Evolutionary conservation across 2,329 filamentous ascomycete species (phyloP).

Genomic region (Fusarium nelsonii): DNA sequence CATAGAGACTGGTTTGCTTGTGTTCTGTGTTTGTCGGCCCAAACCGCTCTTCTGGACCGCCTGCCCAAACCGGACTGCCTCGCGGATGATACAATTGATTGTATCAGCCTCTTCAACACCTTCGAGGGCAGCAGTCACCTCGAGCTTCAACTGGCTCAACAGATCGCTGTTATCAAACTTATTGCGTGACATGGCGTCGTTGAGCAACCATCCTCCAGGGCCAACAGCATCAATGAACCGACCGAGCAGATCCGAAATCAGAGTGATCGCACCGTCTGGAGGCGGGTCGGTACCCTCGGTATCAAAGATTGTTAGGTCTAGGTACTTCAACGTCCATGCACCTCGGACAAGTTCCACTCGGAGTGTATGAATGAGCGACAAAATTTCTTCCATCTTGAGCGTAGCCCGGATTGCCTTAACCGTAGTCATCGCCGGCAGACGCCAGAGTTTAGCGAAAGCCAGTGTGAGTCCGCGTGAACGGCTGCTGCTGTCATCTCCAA

Average conservation of each 20-base stretch:
- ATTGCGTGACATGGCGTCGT: conserved; percentile 66
- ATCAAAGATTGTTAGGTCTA: conserved; percentile 68
- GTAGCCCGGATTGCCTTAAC: conserved; percentile 72
- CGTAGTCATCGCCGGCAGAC: conserved; percentile 70
- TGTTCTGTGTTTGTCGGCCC: conserved; percentile 48
- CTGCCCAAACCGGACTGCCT: conserved; percentile 73
- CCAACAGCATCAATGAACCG: conserved; percentile 82
- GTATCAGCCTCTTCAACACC: conserved; percentile 77
- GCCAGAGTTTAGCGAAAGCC: conserved; percentile 77
- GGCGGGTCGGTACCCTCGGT: conserved; percentile 58
- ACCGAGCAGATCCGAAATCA: conserved; percentile 78
- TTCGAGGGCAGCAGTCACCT: conserved; percentile 78
- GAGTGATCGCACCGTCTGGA: conserved; percentile 75
- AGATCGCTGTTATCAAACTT: conserved; percentile 71
- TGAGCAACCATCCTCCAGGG: conserved; percentile 78
- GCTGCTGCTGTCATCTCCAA: conserved; percentile 72
- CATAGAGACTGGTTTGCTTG: conserved; percentile 59
- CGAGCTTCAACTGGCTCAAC: conserved; percentile 73
- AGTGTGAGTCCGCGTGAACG: conserved; percentile 74
- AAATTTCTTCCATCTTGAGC: conserved; percentile 74
- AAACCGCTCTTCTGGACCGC: conserved; percentile 52
- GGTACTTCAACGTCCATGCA: conserved; percentile 80
- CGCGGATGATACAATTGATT: conserved; percentile 72
- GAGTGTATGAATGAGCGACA: conserved; percentile 78
- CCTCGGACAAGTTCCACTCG: conserved; percentile 79